Percentiles rank a stretch among this genome's conserved stretches.
Evolutionary conservation across 225 moss, liverwort and hornwort genomes (phyloP).

Genomic region (Pseudoscleropodium purum): DNA sequence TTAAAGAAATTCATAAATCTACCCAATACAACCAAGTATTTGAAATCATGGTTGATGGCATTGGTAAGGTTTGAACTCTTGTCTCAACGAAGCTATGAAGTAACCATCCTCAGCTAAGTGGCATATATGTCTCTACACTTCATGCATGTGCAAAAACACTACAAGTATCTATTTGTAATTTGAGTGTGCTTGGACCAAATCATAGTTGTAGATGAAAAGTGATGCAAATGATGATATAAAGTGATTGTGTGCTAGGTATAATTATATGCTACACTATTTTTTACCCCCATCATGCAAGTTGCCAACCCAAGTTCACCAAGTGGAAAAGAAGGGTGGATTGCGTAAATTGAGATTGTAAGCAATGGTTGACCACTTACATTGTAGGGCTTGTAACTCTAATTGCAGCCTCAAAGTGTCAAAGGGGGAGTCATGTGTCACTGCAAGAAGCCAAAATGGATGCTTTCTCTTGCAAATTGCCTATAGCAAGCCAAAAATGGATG

Average conservation of each 20-base stretch:
- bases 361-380: background rate
- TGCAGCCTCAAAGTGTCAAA: background rate
- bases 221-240: too few relatives aligned
- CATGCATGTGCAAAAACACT: background rate
- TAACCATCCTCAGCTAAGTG: background rate
- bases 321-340: background rate
- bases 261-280: background rate
- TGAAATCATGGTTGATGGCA: background rate
- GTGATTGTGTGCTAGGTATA: too few relatives aligned
- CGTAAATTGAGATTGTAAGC: accelerated
- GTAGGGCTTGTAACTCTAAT: background rate
- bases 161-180: background rate
- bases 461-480: background rate
- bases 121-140: background rate
- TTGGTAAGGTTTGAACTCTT: background rate
- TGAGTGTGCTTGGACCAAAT: too few relatives aligned
- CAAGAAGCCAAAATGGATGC: background rate
- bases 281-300: background rate
- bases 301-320: background rate
- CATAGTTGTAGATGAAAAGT: too few relatives aligned
- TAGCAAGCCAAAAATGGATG: background rate
- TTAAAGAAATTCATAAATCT: background rate
- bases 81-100: background rate
- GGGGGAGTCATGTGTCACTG: background rate
- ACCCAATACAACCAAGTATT: background rate